Base-by-base conservation (phyloP, 2,329 filamentous ascomycete species). In the Ophiostoma triangulosporum region DNA sequence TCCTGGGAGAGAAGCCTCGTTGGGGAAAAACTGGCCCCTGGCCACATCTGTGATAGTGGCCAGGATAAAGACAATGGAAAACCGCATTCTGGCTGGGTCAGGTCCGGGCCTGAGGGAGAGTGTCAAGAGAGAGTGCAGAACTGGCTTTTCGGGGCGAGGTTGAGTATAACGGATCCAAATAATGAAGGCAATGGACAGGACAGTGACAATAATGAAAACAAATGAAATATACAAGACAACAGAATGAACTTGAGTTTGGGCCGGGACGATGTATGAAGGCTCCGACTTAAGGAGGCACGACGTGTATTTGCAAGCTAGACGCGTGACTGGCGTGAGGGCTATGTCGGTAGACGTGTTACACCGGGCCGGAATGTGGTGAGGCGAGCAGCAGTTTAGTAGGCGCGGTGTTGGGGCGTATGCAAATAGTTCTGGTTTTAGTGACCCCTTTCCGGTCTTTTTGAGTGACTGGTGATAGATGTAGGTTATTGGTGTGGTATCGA, bases 1-100 rank as follows among this genome's bases (percentile, higher is more conserved):
- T 15, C 55, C 58, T 5, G 58, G 58, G 31, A 60, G 20, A n/a
- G 53, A 38, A 0, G 48, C 40, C 24, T 58, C 55, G 24, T 54
- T 24, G 1, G 57, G 48, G 29, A 60, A 58, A 15, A 24, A 32
- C n/a, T 58, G 55, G n/a, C 54, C 14, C 5, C 17, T 27, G 40
- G 45, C 55, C 6, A 56, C 35, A 7, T 53, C 33, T 5, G 33
- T 27, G 9, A 54, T 29, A 15, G 43, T 35, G 20, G 55, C 56
- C 20, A 57, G 40, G 6, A 53, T 6, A 15, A 58, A 22, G 6
- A 36, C 43, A n/a, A 51, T 6, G 1, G 56, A 54, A 40, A 9
- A 20, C 38, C 36, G 50, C 58, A 59, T 59, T 11, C 48, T 57
- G 52, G 32, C 22, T 43, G 48, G 31, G 11, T n/a, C 20, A 7